These are phyloP conservation scores for Phycomyces blakesleeanus DNA, from an alignment of 192 early-diverging fungal species.

Conservation along the genomic window DNA sequence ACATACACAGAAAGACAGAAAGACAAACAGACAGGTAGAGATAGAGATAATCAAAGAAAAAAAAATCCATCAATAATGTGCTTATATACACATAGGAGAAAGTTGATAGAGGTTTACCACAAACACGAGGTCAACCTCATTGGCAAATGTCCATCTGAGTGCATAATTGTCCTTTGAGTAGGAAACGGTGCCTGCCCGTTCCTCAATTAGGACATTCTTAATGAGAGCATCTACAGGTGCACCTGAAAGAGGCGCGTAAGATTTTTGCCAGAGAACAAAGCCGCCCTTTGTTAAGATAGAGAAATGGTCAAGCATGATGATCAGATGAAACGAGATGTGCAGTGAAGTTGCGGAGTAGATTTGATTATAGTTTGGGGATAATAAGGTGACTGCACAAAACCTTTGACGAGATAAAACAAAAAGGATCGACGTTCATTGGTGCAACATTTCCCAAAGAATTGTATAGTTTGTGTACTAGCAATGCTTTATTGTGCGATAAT, in stretches of 20 bases:
- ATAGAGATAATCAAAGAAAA: not conserved
- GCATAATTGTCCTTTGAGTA: constrained; percentile 68
- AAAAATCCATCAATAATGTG: not conserved
- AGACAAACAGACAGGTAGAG: not conserved
- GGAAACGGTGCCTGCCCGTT: constrained; percentile 51
- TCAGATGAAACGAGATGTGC: too few species aligned
- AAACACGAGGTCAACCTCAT: constrained; percentile 79
- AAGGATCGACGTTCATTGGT: too few species aligned
- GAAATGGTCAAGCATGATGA: constrained; percentile 80
- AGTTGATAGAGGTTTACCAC: constrained; percentile 59
- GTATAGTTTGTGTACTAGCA: too few species aligned
- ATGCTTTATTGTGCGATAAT: too few species aligned
- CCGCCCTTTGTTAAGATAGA: constrained; percentile 84
- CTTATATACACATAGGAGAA: too few species aligned
- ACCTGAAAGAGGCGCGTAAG: constrained; percentile 52
- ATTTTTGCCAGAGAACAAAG: constrained; percentile 80
- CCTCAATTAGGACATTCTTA: constrained; percentile 76
- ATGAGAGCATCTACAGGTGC: constrained; percentile 74
- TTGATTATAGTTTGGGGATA: too few species aligned
- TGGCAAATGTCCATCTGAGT: constrained; percentile 78
- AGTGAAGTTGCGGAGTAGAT: too few species aligned
- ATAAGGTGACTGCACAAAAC: too few species aligned
- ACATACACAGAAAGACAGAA: not conserved
- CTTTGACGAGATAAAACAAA: too few species aligned
- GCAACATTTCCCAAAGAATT: too few species aligned